Conservation (phyloP, 129 eudicot species). For the Flaveria trinervia region DNA sequence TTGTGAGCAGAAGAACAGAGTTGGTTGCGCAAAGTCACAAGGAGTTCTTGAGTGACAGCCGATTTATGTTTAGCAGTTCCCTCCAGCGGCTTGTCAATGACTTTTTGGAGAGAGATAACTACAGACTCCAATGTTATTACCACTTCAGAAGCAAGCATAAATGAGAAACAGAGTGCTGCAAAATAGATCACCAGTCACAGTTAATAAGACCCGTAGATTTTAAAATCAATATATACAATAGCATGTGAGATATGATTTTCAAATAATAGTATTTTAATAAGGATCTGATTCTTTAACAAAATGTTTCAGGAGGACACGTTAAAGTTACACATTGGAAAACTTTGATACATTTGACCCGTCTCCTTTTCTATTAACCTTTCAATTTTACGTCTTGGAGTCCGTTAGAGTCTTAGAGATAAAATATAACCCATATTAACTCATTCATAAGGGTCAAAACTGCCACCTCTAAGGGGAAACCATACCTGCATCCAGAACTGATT, state of each 20-base stretch:
- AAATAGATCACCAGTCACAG: slow-evolving; percentile 20
- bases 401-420: neutral
- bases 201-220: neutral
- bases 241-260: neutral
- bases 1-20: slow-evolving; percentile 59
- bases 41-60: slow-evolving; percentile 36
- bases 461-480: slow-evolving; percentile 28
- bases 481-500: slow-evolving; percentile 63
- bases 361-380: neutral
- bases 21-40: slow-evolving; percentile 50
- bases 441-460: neutral
- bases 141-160: slow-evolving; percentile 72
- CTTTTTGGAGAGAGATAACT: slow-evolving; percentile 47
- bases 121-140: slow-evolving; percentile 56
- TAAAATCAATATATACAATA: neutral
- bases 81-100: slow-evolving; percentile 37
- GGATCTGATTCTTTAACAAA: neutral
- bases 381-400: neutral
- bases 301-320: neutral
- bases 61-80: slow-evolving; percentile 46
- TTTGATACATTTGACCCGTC: neutral
- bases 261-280: neutral
- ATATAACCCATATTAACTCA: slow-evolving; percentile 9
- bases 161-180: slow-evolving; percentile 69
- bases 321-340: neutral